Evolutionary conservation across 2,329 filamentous ascomycete genomes (phyloP).

Genomic region (Westerdykella ornata): DNA sequence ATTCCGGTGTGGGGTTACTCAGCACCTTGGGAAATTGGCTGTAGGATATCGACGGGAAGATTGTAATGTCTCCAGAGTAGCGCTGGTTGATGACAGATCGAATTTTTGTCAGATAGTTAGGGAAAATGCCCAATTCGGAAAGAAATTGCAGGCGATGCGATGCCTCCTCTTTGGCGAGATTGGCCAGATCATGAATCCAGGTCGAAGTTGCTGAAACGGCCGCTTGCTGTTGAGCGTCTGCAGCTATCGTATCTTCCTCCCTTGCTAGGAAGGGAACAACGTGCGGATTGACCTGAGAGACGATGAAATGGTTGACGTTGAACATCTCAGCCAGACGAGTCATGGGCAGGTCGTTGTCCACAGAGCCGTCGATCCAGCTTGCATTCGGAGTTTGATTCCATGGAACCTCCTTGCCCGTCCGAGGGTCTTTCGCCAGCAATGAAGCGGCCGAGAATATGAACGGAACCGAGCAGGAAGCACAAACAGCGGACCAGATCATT

Average conservation of each 20-base stretch:
- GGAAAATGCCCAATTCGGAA: conserved; percentile 72
- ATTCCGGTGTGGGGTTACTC: conserved; percentile 76
- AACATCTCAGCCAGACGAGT: conserved; percentile 87
- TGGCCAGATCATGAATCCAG: conserved; percentile 62
- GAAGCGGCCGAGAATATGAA: conserved; percentile 74
- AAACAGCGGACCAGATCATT: conserved; percentile 91
- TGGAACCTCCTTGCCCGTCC: conserved; percentile 66
- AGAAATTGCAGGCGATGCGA: conserved; percentile 75
- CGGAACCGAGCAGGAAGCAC: conserved; percentile 90
- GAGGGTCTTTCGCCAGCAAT: conserved; percentile 75
- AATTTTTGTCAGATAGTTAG: conserved; percentile 70
- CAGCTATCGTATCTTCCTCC: conserved; percentile 53
- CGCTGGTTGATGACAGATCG: conserved; percentile 79
- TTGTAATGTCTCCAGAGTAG: conserved; percentile 93
- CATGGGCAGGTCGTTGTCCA: conserved; percentile 91
- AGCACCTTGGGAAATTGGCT: conserved; percentile 70
- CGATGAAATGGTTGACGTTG: conserved; percentile 97
- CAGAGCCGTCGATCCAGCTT: conserved; percentile 87
- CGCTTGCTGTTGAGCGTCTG: conserved; percentile 29
- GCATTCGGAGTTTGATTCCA: conserved; percentile 78
- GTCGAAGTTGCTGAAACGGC: conserved; percentile 42
- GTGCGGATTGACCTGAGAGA: conserved; percentile 93
- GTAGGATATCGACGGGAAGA: conserved; percentile 71
- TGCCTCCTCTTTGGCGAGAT: conserved; percentile 70
- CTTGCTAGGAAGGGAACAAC: conserved; percentile 77